phyloP scores from a whole-genome alignment of 2,329 filamentous ascomycete species.

The Calonectria pseudoreteaudii region DNA sequence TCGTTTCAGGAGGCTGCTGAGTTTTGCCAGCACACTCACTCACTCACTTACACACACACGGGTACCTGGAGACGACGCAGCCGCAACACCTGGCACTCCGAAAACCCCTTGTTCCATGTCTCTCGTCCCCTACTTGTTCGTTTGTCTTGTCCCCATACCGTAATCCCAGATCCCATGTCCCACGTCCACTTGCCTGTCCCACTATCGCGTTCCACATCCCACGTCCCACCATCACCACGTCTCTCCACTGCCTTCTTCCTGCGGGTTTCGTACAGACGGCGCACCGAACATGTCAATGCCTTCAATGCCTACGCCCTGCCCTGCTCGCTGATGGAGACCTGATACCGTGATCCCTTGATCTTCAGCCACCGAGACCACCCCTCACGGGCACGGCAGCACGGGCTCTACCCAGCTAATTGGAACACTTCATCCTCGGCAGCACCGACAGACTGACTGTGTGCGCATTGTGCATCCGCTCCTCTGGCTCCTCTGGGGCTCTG shows the following conservation, averaged over 20 bases:
- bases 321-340: constrained; percentile 13
- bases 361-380: constrained; percentile 5
- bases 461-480: constrained; percentile 5
- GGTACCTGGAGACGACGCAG: constrained; percentile 12
- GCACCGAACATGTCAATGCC: constrained; percentile 13
- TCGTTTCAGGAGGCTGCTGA: constrained; percentile 33
- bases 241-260: constrained; percentile 5
- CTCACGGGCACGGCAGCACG: constrained; percentile 1
- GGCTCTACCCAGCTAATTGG: constrained; percentile 32
- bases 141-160: constrained; percentile 9
- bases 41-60: constrained; percentile 20
- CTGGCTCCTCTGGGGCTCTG: background rate
- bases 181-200: constrained; percentile 1
- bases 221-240: constrained; percentile 11
- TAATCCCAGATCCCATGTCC: constrained; percentile 12
- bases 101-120: constrained; percentile 18
- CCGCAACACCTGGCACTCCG: constrained; percentile 15
- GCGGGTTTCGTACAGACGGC: constrained; percentile 1
- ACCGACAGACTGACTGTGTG: constrained; percentile 4
- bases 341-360: background rate
- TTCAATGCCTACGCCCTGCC: constrained; percentile 2
- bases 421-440: constrained; percentile 25
- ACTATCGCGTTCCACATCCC: constrained; percentile 12
- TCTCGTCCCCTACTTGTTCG: constrained; percentile 12
- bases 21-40: constrained; percentile 26